phyloP scores from a whole-genome alignment of 1,139 yeast genomes.

The Saccharomyces pastorianus region DNA sequence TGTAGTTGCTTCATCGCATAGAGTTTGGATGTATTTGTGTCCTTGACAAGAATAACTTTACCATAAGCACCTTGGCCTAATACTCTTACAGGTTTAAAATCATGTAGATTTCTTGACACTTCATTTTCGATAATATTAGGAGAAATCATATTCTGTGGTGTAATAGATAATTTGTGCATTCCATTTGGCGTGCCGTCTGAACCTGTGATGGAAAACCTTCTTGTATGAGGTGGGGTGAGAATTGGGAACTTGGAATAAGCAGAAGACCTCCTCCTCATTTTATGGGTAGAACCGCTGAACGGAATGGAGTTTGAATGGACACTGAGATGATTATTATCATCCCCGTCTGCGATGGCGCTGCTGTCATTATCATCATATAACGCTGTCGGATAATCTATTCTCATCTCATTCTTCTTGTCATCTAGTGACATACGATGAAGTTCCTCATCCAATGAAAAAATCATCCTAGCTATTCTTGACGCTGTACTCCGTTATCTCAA shows the following conservation, averaged over 20 bases:
- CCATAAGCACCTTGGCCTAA: conserved; percentile 93
- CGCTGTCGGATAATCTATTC: conserved; percentile 4
- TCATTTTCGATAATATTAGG: conserved; percentile 3
- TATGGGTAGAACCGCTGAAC: background rate
- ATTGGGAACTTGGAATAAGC: conserved; percentile 25
- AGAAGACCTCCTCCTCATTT: conserved; percentile 28
- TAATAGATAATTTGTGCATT: conserved; percentile 1
- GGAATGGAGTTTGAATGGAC: conserved; percentile 3
- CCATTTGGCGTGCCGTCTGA: conserved; percentile 5
- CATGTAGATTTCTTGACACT: conserved; percentile 36
- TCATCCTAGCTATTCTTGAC: conserved; percentile 8
- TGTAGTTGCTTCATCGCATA: conserved; percentile 87
- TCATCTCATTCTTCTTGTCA: conserved; percentile 11
- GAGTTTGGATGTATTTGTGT: conserved; percentile 52
- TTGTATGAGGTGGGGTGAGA: conserved; percentile 23
- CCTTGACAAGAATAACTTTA: conserved; percentile 72
- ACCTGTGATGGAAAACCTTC: conserved; percentile 21
- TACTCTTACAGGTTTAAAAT: conserved; percentile 70
- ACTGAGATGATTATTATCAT: background rate
- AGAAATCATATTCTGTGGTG: background rate
- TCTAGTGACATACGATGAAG: conserved; percentile 12
- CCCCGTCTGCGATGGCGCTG: background rate
- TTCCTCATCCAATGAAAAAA: conserved; percentile 27
- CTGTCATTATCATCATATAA: background rate
- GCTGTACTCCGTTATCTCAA: background rate